phyloP scores from a whole-genome alignment of 768 basidiomycete genomes.

The Tricholoma bakamatsutake region DNA sequence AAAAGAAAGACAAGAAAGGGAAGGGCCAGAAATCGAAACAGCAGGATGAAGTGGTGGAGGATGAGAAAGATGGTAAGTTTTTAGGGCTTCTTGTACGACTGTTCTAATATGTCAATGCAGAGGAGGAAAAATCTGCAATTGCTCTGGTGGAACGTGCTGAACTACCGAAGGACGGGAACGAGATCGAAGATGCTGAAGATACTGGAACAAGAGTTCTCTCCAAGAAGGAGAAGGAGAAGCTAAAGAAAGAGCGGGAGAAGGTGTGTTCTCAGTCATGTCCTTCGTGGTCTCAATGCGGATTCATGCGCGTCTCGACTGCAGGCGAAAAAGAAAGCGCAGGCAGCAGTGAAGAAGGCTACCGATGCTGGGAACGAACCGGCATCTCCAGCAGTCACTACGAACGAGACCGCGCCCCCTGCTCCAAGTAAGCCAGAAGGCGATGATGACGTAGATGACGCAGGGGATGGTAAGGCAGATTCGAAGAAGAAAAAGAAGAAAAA shows the following conservation, averaged over 20 bases:
- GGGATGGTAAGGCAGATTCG: constrained; percentile 44
- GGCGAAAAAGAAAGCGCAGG: constrained; percentile 95
- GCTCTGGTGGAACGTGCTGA: constrained; percentile 19
- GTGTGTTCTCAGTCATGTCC: constrained; percentile 28
- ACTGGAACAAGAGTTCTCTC: constrained; percentile 65
- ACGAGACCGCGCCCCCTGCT: constrained; percentile 22
- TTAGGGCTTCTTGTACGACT: background rate
- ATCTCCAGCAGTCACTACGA: constrained; percentile 19
- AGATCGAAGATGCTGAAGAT: constrained; percentile 46
- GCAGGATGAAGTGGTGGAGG: constrained; percentile 35
- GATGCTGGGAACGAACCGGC: constrained; percentile 25
- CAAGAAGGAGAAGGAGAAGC: constrained; percentile 95
- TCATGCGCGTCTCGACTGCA: constrained; percentile 24
- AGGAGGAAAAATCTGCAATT: constrained; percentile 20
- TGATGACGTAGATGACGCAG: constrained; percentile 60
- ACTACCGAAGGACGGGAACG: constrained; percentile 32
- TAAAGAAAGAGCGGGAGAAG: constrained; percentile 98
- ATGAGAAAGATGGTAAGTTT: constrained; percentile 19
- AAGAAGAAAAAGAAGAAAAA: constrained; percentile 93
- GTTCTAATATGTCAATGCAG: constrained; percentile 5
- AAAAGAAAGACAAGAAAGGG: constrained; percentile 58
- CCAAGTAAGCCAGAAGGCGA: constrained; percentile 48
- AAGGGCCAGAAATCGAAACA: constrained; percentile 45
- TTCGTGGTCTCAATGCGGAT: constrained; percentile 5
- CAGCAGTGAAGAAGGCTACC: constrained; percentile 70